Evolutionary conservation across 1,284 basidiomycete species (phyloP), one percentile per base, ranked within the genome.

Genomic region (Sporisorium reilianum): DNA sequence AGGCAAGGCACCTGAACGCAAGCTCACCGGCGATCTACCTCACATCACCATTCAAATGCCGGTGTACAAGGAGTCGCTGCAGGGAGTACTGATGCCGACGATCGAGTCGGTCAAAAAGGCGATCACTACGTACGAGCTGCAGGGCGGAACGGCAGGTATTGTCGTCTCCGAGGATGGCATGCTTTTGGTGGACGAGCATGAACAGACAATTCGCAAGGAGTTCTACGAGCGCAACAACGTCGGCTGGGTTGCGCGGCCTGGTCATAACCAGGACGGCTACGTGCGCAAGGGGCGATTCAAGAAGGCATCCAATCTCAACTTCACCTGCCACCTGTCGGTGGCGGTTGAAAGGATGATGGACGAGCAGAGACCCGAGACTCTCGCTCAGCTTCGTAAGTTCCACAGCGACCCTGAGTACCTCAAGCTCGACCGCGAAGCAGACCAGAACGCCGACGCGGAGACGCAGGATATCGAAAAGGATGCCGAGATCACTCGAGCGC

Each of bases 301-400:
- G 88, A 94, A 94, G 85, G 92, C 92, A 0, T 91, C 90, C 0
- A 94, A 95, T 85, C 92, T 94, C 91, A 95, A 95, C 85, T 93
- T 92, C 83, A 92, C 89, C 2, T 88, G 92, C 32, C 87, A 87
- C 46, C 87, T 94, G 6, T 92, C 91, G 18, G 85, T 93, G 42
- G 89, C 89, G 68, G 88, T 92, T 78, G 93, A 95, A 85, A 89
- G 89, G 81, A 89, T 92, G 77, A 88, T 93, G 84, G 30, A 22
- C 5, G 67, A 56, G 16, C 16, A 49, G 12, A 57, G 67, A 2
- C 72, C 67, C 5, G n/a, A 34, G 9, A 34, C 32, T 6, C 11
- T 34, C 14, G 32, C 32, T 12, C 7, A 34, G 32, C 11, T 34
- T 7, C 40, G 4, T 57, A 54, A 20, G 14, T 34, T 34, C 11